phyloP scores from a whole-genome alignment of 257 asterid species.

The Nyctanthes arbortristis region DNA sequence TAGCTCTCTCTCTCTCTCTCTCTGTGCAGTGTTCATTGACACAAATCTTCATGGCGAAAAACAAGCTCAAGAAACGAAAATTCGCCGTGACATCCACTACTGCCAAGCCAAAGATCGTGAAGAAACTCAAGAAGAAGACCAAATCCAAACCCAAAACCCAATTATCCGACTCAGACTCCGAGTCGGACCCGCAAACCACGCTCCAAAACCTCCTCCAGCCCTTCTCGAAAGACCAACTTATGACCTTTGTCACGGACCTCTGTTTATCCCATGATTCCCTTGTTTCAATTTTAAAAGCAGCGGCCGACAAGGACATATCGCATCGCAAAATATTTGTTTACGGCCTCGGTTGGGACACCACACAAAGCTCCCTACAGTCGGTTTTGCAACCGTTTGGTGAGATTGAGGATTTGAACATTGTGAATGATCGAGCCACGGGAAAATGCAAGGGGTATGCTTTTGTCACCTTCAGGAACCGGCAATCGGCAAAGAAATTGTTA shows the following conservation, averaged over 20 bases:
- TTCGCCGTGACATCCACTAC: constrained; percentile 27
- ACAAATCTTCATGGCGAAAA: constrained; percentile 48
- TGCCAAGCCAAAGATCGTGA: constrained; percentile 29
- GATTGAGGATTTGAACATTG: constrained; percentile 65
- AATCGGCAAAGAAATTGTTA: constrained; percentile 53
- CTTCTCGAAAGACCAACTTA: constrained; percentile 73
- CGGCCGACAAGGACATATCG: constrained; percentile 65
- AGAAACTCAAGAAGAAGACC: constrained; percentile 37
- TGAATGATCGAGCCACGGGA: constrained; percentile 56
- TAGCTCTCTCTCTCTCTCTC: background rate
- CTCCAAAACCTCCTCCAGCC: constrained; percentile 70
- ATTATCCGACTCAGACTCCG: constrained; percentile 46
- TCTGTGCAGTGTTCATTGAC: background rate
- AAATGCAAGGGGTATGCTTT: constrained; percentile 84
- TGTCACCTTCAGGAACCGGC: constrained; percentile 50
- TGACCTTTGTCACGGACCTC: constrained; percentile 50
- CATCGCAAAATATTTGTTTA: constrained; percentile 73
- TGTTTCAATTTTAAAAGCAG: constrained; percentile 40
- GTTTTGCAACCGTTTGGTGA: constrained; percentile 56
- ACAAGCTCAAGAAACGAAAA: constrained; percentile 40
- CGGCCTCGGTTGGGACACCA: constrained; percentile 78
- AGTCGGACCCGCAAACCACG: constrained; percentile 36
- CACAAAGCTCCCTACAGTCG: constrained; percentile 40
- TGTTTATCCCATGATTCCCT: constrained; percentile 45
- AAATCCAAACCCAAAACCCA: constrained; percentile 27